Evolutionary conservation across 306 rosid genomes (phyloP).

Genomic region (Inga leiocalycina): DNA sequence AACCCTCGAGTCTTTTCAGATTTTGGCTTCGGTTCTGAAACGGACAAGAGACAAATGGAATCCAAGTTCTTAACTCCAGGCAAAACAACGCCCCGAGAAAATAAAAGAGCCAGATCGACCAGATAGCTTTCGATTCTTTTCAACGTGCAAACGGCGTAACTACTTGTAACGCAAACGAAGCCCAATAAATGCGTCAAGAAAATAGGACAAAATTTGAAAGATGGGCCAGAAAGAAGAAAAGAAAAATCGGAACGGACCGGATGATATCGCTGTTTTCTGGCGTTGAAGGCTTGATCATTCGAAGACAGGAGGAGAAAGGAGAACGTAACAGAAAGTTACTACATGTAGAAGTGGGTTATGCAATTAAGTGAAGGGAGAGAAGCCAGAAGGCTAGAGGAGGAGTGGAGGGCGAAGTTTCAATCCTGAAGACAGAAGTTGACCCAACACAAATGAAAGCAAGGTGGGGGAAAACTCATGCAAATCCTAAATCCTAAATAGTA

Average conservation of each 20-base stretch:
- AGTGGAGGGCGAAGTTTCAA: background rate
- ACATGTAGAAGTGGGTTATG: slow-evolving; percentile 39
- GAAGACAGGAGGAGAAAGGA: slow-evolving; percentile 22
- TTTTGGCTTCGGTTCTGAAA: slow-evolving; percentile 43
- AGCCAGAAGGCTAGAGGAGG: slow-evolving; percentile 9
- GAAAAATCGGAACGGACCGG: background rate
- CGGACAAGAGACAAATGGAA: slow-evolving; percentile 19
- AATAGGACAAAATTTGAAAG: slow-evolving; percentile 9
- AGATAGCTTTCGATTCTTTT: slow-evolving; percentile 10
- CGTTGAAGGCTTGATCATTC: slow-evolving; percentile 31
- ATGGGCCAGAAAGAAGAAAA: background rate
- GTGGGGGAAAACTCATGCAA: background rate
- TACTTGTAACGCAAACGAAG: slow-evolving; percentile 55
- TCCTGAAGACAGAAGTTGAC: background rate
- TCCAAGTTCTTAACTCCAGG: slow-evolving; percentile 23
- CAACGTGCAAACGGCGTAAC: slow-evolving; percentile 4
- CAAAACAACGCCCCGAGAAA: slow-evolving; percentile 23
- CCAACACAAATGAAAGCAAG: background rate
- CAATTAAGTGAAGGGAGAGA: background rate
- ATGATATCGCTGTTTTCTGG: slow-evolving; percentile 31
- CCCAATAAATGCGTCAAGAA: slow-evolving; percentile 43
- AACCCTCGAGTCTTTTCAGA: slow-evolving; percentile 25
- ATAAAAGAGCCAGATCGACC: slow-evolving; percentile 34
- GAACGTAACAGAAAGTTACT: slow-evolving; percentile 33
- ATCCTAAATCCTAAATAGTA: background rate